Conservation (phyloP, 2,329 filamentous ascomycete species). For the Scedosporium apiospermum region DNA sequence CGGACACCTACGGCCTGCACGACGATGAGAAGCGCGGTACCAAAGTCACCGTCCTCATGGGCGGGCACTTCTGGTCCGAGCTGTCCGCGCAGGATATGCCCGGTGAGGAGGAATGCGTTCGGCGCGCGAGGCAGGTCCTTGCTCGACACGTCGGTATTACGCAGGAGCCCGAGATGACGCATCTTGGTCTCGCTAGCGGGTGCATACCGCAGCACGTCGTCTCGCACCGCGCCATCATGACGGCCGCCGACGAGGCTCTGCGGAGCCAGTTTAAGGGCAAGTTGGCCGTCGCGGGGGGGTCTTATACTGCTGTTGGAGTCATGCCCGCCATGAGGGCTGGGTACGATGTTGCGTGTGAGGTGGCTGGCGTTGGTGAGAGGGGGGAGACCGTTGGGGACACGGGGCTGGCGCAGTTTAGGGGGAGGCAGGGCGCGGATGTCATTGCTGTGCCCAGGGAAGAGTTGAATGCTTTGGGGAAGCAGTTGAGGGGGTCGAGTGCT, state of each 20-base stretch:
- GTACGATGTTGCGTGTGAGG: constrained; percentile 29
- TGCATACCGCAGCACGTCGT: constrained; percentile 89
- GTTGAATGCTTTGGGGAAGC: constrained; percentile 2
- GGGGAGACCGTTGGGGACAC: constrained; percentile 18
- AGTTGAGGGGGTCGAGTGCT: constrained; percentile 1
- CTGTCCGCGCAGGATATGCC: constrained; percentile 30
- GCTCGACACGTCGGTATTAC: constrained; percentile 48
- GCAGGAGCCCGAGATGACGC: constrained; percentile 48
- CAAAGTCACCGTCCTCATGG: constrained; percentile 89
- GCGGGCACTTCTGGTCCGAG: constrained; percentile 74
- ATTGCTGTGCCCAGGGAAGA: constrained; percentile 1
- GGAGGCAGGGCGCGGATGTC: neutral
- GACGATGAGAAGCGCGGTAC: constrained; percentile 56
- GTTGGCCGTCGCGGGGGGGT: constrained; percentile 53
- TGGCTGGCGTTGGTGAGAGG: constrained; percentile 16
- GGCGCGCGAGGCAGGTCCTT: constrained; percentile 62
- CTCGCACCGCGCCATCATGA: constrained; percentile 60
- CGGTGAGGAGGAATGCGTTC: constrained; percentile 52
- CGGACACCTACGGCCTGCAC: constrained; percentile 41
- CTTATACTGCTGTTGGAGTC: constrained; percentile 43
- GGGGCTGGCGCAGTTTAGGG: constrained; percentile 21
- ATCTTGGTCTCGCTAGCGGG: constrained; percentile 49
- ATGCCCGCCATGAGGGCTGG: constrained; percentile 42
- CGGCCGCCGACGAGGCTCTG: constrained; percentile 44
- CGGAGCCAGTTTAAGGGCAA: constrained; percentile 46